These are phyloP conservation scores for Colletotrichum eleusines DNA, from an alignment of 2,329 filamentous ascomycete genomes.

Conservation along the genomic window DNA sequence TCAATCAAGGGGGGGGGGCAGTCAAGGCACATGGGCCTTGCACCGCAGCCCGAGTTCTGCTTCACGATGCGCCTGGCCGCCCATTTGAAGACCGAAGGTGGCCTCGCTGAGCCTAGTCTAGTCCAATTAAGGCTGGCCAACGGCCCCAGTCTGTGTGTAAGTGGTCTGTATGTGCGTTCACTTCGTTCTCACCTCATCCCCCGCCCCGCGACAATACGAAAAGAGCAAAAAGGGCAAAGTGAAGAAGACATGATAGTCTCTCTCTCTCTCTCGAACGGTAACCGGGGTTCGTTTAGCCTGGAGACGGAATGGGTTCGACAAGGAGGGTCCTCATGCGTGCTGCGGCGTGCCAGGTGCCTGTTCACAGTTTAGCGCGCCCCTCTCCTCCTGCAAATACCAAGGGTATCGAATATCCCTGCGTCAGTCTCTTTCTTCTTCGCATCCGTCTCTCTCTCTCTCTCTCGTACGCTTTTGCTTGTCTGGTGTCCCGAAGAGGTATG, in stretches of 20 bases:
- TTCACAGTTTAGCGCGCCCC: conserved; percentile 24
- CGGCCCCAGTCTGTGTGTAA: background rate
- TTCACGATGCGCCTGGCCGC: conserved; percentile 23
- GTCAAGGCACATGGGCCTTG: conserved; percentile 1
- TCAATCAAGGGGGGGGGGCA: background rate
- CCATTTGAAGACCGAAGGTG: background rate
- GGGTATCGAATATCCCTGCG: background rate
- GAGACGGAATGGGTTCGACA: conserved; percentile 30
- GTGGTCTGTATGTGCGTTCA: too few species aligned
- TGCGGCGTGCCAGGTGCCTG: conserved; percentile 19
- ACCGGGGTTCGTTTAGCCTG: background rate
- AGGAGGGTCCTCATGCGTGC: background rate
- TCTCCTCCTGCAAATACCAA: background rate
- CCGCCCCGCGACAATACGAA: too few species aligned
- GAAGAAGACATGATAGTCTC: background rate
- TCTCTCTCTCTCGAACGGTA: background rate
- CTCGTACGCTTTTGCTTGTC: background rate
- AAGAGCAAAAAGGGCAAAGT: background rate
- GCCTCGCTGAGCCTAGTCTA: background rate
- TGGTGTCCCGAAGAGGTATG: too few species aligned
- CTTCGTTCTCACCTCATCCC: background rate
- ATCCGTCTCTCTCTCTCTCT: background rate
- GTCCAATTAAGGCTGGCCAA: background rate
- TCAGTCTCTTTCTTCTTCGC: background rate
- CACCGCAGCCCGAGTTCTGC: conserved; percentile 21